phyloP scores from a whole-genome alignment of 768 basidiomycete genomes.

The Pulveroboletus sp. region DNA sequence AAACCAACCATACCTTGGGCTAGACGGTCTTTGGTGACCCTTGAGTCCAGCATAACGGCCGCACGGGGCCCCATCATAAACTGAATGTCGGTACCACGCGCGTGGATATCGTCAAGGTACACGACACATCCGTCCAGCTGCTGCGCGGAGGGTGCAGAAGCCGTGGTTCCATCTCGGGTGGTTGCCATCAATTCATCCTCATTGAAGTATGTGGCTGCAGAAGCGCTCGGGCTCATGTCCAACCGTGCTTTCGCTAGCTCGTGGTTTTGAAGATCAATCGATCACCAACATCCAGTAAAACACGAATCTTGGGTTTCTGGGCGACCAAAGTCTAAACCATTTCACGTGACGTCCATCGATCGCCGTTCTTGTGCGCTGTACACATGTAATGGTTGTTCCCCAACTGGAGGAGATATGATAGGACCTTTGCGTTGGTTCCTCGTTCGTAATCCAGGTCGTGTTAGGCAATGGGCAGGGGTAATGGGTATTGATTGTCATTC shows the following conservation, averaged over 20 bases:
- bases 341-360: conserved; percentile 10
- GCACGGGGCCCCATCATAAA: conserved; percentile 5
- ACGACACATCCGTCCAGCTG: too few species aligned
- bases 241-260: conserved; percentile 42
- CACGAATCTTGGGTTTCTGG: conserved; percentile 29
- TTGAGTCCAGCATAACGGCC: too few species aligned
- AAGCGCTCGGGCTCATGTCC: not conserved
- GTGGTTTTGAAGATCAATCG: conserved; percentile 46
- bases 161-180: too few species aligned
- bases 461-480: conserved; percentile 30
- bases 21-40: too few species aligned
- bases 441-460: too few species aligned
- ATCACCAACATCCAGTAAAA: conserved; percentile 51
- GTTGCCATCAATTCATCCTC: too few species aligned
- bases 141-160: too few species aligned
- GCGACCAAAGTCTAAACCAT: conserved; percentile 31
- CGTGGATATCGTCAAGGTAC: conserved; percentile 11
- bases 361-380: not conserved
- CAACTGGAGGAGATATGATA: too few species aligned
- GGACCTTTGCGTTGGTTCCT: too few species aligned
- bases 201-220: conserved; percentile 25
- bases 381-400: too few species aligned
- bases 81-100: conserved; percentile 12
- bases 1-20: too few species aligned
- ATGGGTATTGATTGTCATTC: not conserved